Evolutionary conservation across 1,284 basidiomycete species (phyloP), one percentile per base, ranked within the genome.

Genomic region (Blastosporella zonata): DNA sequence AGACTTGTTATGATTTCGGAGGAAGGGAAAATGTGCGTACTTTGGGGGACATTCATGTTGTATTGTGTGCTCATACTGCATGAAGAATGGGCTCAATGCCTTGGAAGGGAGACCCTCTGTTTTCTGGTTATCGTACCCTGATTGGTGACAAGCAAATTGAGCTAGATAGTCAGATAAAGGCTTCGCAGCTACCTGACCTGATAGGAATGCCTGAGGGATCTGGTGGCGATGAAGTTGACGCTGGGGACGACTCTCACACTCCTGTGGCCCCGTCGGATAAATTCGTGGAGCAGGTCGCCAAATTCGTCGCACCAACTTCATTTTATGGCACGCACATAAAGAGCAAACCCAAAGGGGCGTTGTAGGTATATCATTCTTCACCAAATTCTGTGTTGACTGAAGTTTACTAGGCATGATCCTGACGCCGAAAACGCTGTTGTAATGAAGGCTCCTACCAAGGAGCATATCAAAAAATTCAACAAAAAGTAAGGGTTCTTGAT

Each of bases 381-480:
- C 1, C 12, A 28, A 22, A 10, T 39, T 18, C 3, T 37, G 13
- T 10, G 15, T n/a, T 29, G 8, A 39, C 20, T 33, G 33, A 12
- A 6, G 15, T n/a, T 7, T 35, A n/a, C 6, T 65, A 88, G 89
- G 50, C 82, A 91, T 61, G 84, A 96, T 62, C 90, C 93, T 1
- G 66, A 78, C 3, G 79, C 76, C 2, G 77, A 82, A 40, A 88
- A 81, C 1, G 93, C 94, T 0, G 69, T 99, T 6, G 87, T 97
- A 6, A 91, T 99, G 90, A 87, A 84, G 53, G 71, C 79, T 2
- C 93, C 93, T 0, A 81, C 78, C 3, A 75, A 79, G 51, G 79
- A 78, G 28, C 87, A 93, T 55, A 79, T 83, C 40, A 71, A 72
- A 34, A 78, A 71, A 56, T 82, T 77, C 59, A 93, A 93, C 64